Conservation (phyloP, 1,139 yeast genomes). For the Groenewaldozyma sp. region DNA sequence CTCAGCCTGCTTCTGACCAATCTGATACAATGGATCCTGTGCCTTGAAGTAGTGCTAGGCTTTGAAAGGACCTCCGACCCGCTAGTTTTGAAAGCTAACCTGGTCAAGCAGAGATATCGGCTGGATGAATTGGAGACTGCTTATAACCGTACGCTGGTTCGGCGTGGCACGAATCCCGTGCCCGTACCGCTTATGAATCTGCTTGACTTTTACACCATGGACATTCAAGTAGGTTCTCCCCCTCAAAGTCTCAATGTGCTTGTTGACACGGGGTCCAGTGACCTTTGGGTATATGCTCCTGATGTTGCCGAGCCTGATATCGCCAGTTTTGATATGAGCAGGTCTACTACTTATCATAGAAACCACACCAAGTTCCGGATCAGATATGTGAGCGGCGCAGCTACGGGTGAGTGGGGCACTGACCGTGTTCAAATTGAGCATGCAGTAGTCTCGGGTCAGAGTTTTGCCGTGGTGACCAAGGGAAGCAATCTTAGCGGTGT, state of each 20-base stretch:
- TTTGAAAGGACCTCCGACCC: not conserved
- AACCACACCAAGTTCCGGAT: slow-evolving; percentile 17
- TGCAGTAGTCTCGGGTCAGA: slow-evolving; percentile 14
- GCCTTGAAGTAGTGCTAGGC: not conserved
- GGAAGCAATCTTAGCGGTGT: slow-evolving; percentile 17
- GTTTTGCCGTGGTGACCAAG: slow-evolving; percentile 18
- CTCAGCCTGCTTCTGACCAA: too few relatives aligned
- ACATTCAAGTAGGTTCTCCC: slow-evolving; percentile 23
- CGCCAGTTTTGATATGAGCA: slow-evolving; percentile 4
- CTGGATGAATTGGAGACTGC: not conserved
- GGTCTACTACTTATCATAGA: slow-evolving; percentile 18
- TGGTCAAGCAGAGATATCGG: not conserved
- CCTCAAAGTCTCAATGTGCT: slow-evolving; percentile 19
- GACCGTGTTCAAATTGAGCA: slow-evolving; percentile 36
- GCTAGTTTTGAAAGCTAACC: not conserved
- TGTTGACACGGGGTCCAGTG: slow-evolving; percentile 60
- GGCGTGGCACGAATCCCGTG: not conserved
- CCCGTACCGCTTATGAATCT: slow-evolving; percentile 4
- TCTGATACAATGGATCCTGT: not conserved
- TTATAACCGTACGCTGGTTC: not conserved
- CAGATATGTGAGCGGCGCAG: slow-evolving; percentile 22
- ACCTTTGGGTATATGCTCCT: slow-evolving; percentile 44
- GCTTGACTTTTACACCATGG: slow-evolving; percentile 7
- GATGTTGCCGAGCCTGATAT: slow-evolving; percentile 4
- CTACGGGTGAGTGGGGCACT: slow-evolving; percentile 41